phyloP scores from a whole-genome alignment of 306 rosid genomes.

The Luffa aegyptiaca region DNA sequence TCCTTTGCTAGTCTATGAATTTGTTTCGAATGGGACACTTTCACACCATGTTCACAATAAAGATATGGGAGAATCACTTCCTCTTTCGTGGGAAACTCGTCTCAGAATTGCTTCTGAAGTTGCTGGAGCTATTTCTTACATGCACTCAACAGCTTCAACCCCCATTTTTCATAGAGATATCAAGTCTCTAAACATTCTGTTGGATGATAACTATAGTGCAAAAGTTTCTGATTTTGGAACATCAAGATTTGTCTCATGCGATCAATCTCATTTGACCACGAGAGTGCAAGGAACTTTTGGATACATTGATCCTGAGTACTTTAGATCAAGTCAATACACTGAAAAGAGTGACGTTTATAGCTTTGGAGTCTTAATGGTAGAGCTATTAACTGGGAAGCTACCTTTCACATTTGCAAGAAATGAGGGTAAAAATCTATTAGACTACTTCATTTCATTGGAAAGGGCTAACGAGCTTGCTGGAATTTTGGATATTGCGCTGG shows the following conservation, averaged over 20 bases:
- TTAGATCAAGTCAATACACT: constrained; percentile 39
- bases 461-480: constrained; percentile 17
- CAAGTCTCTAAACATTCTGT: constrained; percentile 46
- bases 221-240: constrained; percentile 38
- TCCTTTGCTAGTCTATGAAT: constrained; percentile 53
- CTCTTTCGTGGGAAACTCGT: constrained; percentile 37
- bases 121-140: constrained; percentile 54
- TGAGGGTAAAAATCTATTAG: constrained; percentile 28
- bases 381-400: constrained; percentile 34
- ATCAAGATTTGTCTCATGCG: constrained; percentile 41
- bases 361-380: constrained; percentile 52
- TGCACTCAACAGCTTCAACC: constrained; percentile 51
- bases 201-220: constrained; percentile 27
- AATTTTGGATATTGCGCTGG: constrained; percentile 28
- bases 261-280: constrained; percentile 53
- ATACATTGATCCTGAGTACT: constrained; percentile 60
- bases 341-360: constrained; percentile 36
- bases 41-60: constrained; percentile 25
- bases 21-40: constrained; percentile 46
- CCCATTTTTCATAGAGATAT: constrained; percentile 59
- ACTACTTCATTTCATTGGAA: constrained; percentile 29
- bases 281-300: constrained; percentile 52
- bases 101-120: constrained; percentile 47
- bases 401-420: constrained; percentile 24
- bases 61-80: constrained; percentile 1